These are phyloP conservation scores for Begonia loranthoides DNA, from an alignment of 306 rosid species.

Conservation along the genomic window DNA sequence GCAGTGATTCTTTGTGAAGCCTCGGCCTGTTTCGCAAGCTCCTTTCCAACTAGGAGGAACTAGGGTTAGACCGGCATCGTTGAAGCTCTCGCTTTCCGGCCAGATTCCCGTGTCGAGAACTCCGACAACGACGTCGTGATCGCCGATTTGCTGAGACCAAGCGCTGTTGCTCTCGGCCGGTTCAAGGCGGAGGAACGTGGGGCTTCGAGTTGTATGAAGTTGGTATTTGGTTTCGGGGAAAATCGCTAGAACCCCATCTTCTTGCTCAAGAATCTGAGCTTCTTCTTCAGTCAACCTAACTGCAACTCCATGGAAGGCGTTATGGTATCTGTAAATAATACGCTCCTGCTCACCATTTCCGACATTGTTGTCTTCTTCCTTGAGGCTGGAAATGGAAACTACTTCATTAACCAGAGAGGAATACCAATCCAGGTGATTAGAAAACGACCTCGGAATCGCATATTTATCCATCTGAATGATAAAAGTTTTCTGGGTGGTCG, in stretches of 20 bases:
- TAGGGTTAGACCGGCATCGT: neutral
- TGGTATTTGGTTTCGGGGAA: conserved; percentile 66
- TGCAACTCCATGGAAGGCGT: conserved; percentile 69
- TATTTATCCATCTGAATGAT: conserved; percentile 74
- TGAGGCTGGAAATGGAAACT: conserved; percentile 14
- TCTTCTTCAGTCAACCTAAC: conserved; percentile 44
- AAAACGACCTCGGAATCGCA: conserved; percentile 47
- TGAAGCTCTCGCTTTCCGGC: neutral
- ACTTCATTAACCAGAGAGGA: conserved; percentile 40
- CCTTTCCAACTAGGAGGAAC: neutral
- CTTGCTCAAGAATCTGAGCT: conserved; percentile 33
- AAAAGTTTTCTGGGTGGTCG: conserved; percentile 38
- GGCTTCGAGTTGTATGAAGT: conserved; percentile 87
- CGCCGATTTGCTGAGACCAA: conserved; percentile 33
- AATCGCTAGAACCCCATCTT: conserved; percentile 49
- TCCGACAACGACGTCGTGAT: conserved; percentile 14
- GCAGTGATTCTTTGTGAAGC: neutral
- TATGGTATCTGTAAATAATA: conserved; percentile 61
- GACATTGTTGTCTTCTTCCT: conserved; percentile 10
- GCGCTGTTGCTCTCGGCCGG: conserved; percentile 19
- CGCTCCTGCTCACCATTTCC: conserved; percentile 28
- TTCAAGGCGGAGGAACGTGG: conserved; percentile 75
- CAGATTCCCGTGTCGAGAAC: neutral
- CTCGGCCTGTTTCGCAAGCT: neutral
- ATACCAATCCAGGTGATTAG: conserved; percentile 61